Percentiles rank a stretch among this genome's conserved stretches.
Evolutionary conservation across 2,329 filamentous ascomycete species (phyloP).

Genomic region (Bipolaris bicolor): DNA sequence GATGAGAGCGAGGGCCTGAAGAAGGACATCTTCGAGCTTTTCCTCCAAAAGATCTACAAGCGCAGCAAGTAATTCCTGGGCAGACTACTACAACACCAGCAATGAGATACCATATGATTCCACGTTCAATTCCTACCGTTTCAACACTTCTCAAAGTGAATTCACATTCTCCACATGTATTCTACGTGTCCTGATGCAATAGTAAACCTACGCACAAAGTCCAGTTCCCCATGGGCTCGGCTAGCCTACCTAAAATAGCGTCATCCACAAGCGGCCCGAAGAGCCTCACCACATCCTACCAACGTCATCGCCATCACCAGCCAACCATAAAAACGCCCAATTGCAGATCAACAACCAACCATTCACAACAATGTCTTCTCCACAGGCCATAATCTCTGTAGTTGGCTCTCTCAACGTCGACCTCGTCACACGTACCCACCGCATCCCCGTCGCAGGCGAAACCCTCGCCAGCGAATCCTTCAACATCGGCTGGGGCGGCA

Average conservation of each 20-base stretch:
- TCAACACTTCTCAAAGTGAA: neutral
- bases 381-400: constrained; percentile 69
- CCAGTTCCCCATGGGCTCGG: constrained; percentile 5
- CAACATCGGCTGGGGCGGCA: constrained; percentile 82
- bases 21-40: constrained; percentile 86
- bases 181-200: neutral
- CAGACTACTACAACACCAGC: neutral
- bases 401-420: constrained; percentile 95
- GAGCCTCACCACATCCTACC: constrained; percentile 5
- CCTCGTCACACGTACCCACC: constrained; percentile 84
- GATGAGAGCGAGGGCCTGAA: constrained; percentile 90
- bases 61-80: constrained; percentile 74
- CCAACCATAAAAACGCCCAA: neutral
- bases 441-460: constrained; percentile 83
- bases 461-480: constrained; percentile 83
- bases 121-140: neutral
- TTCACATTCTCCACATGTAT: neutral
- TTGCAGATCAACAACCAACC: neutral
- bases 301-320: constrained; percentile 1
- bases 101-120: constrained; percentile 1
- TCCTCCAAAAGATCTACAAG: constrained; percentile 98
- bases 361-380: constrained; percentile 28
- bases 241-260: constrained; percentile 10
- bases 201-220: neutral
- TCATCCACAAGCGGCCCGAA: constrained; percentile 3